phyloP scores from a whole-genome alignment of 768 basidiomycete genomes.

The Russula sp. region DNA sequence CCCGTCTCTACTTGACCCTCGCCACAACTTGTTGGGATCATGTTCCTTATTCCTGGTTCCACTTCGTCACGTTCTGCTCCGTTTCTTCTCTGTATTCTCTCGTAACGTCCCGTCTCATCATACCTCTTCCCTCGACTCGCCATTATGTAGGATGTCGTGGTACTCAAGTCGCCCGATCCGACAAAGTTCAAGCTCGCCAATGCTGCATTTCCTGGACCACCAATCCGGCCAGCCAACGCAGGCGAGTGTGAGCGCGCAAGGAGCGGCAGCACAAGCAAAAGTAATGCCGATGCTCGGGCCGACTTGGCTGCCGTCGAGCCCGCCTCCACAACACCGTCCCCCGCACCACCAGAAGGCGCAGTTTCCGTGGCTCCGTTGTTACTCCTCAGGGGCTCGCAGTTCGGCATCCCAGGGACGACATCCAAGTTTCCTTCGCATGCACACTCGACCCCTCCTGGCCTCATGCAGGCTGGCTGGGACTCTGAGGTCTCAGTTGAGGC shows the following conservation, averaged over 20 bases:
- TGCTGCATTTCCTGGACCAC: constrained; percentile 14
- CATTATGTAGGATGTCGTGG: constrained; percentile 28
- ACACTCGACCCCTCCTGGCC: constrained; percentile 17
- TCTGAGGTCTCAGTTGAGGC: constrained; percentile 24
- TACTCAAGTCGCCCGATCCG: constrained; percentile 26
- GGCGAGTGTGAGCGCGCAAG: neutral
- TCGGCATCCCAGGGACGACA: constrained; percentile 11
- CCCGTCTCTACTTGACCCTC: constrained; percentile 19
- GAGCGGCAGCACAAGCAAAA: neutral
- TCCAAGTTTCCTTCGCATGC: constrained; percentile 21
- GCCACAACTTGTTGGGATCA: constrained; percentile 14
- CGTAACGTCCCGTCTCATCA: constrained; percentile 23
- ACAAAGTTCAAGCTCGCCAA: constrained; percentile 29
- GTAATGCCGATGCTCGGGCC: constrained; percentile 1
- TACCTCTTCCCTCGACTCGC: constrained; percentile 23
- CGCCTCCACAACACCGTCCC: constrained; percentile 24
- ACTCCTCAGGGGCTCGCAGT: constrained; percentile 24
- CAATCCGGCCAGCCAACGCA: neutral
- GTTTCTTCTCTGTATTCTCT: constrained; percentile 11
- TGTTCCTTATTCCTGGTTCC: constrained; percentile 8
- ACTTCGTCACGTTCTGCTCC: neutral
- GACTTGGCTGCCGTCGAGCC: constrained; percentile 19
- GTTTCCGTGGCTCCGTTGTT: constrained; percentile 16
- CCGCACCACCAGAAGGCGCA: constrained; percentile 2
- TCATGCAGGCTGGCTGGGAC: constrained; percentile 28